These are phyloP conservation scores for Ganoderma sinense DNA, from an alignment of 1,284 basidiomycete species.

Conservation along the genomic window DNA sequence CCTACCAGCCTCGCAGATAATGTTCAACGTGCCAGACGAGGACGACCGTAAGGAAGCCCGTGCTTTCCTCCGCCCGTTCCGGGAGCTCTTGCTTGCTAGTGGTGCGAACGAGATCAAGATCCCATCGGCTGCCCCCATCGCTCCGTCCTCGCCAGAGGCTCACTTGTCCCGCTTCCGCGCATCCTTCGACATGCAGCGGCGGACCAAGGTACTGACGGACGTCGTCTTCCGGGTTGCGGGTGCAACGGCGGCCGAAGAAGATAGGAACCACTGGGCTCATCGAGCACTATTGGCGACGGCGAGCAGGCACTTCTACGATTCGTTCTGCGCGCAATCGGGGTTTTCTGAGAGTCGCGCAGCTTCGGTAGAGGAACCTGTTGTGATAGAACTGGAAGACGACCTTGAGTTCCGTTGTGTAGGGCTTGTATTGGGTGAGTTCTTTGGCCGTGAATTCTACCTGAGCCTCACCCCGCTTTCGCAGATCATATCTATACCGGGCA, in stretches of 20 bases:
- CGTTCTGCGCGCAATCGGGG: constrained; percentile 35
- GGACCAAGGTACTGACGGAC: constrained; percentile 38
- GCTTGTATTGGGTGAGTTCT: constrained; percentile 7
- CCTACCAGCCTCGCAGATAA: constrained; percentile 41
- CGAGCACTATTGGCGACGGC: constrained; percentile 41
- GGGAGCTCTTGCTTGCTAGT: constrained; percentile 40
- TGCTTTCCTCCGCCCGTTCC: constrained; percentile 41
- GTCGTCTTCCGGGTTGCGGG: constrained; percentile 34
- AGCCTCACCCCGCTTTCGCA: neutral
- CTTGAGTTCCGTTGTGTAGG: constrained; percentile 17
- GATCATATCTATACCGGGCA: constrained; percentile 30
- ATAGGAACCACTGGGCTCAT: constrained; percentile 39
- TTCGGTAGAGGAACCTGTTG: constrained; percentile 31
- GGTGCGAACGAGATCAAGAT: constrained; percentile 41
- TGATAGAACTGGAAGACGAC: constrained; percentile 25
- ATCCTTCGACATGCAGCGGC: constrained; percentile 40
- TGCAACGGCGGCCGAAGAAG: constrained; percentile 23
- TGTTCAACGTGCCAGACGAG: constrained; percentile 43
- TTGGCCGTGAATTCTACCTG: neutral
- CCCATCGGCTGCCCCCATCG: constrained; percentile 15
- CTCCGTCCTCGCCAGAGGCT: constrained; percentile 27
- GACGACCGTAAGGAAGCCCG: constrained; percentile 37
- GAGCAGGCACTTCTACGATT: constrained; percentile 38
- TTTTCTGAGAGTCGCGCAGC: constrained; percentile 34
- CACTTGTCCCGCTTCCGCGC: constrained; percentile 31